Base-by-base conservation (phyloP, 768 basidiomycete genomes). In the Leccinum barrowsii region DNA sequence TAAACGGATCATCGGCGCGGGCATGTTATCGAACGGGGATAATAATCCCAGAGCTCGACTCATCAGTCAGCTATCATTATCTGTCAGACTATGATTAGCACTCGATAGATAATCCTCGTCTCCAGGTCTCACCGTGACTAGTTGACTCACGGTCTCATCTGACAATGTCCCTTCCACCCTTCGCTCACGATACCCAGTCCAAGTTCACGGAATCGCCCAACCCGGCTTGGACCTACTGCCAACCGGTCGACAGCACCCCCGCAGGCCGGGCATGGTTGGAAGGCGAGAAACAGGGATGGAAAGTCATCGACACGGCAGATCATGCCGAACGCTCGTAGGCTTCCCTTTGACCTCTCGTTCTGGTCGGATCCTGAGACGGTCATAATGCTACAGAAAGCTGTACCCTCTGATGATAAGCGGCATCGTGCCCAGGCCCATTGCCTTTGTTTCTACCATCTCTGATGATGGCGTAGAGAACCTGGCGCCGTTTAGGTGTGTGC, bases 361-460 rank as follows among this genome's bases (percentile, higher is more conserved):
- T 12, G 37, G 47, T 51, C 19, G 37, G 30, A 7, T 24, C 19
- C 24, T 24, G 24, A 12, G 22, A 24, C 12, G 47, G 40, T n/a
- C 7, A 19, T 44, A 12, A 22, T 34, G 13, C 4, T 2, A 13
- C 47, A 75, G 71, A 12, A 34, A 58, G 35, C 52, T 76, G 15
- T 75, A 79, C 63, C 65, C 56, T 40, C 59, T 76, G 22, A 59
- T 78, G 69, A 72, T 74, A 24, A 72, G 73, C 51, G 77, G 77
- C 10, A 65, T 80, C 49, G 67, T 73, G 1, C 80, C 80, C 0
- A 67, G 80, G n/a, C 80, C 80, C 7, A 75, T 81, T 32, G 79
- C 76, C 2, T 78, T 80, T 56, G 71, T 79, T 8, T 77, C 78
- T 19, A 73, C 74, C 26, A 55, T 78, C 52, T 66, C 67, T 3